Evolutionary conservation across 2,329 filamentous ascomycete genomes (phyloP), one percentile per base, ranked within the genome.

Genomic region (Aureobasidium mangrovei): DNA sequence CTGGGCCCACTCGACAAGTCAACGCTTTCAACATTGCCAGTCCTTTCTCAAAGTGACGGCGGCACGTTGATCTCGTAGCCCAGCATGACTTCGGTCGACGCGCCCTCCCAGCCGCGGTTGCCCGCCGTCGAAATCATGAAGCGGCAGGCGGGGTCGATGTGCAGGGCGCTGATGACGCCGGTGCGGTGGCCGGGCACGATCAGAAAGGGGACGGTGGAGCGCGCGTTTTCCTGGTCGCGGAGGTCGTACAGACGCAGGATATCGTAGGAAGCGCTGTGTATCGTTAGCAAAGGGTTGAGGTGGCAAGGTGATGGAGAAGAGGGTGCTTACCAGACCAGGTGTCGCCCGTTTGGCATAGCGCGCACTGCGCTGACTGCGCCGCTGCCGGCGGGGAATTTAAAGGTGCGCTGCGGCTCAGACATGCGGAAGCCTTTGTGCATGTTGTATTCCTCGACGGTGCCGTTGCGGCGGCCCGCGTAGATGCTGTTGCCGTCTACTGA

Each of bases 41-140:
- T 18, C 18, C 1, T 18, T 18, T 18, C 18, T 18, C 18, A 18
- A 18, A 18, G 18, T 18, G 18, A 18, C 18, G 18, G 18, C 18
- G 56, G 56, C 3, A 57, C 41, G 33, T 42, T 64, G 61, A 98
- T 95, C 72, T 98, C 93, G 69, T 98, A 98, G 12, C 93, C 93
- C 53, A 98, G 81, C 57, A 98, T 69, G 0, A 93, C 89, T 72
- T 98, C 93, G 0, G 93, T 97, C 35, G 80, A 84, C 24, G 80
- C 83, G 1, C 93, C 93, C 68, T 97, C 93, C 93, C 93, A 98
- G 0, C 93, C 93, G 58, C 93, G 76, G 58, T 93, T 97, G 0
- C 93, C 93, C 4, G 88, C 91, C 0, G 89, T 88, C 2, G 88
- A 91, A 33, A 98, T 80, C 85, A 98, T 91, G 66, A 91, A 97